Evolutionary conservation across 2,329 filamentous ascomycete genomes (phyloP).

Genomic region (Xylaria digitata): DNA sequence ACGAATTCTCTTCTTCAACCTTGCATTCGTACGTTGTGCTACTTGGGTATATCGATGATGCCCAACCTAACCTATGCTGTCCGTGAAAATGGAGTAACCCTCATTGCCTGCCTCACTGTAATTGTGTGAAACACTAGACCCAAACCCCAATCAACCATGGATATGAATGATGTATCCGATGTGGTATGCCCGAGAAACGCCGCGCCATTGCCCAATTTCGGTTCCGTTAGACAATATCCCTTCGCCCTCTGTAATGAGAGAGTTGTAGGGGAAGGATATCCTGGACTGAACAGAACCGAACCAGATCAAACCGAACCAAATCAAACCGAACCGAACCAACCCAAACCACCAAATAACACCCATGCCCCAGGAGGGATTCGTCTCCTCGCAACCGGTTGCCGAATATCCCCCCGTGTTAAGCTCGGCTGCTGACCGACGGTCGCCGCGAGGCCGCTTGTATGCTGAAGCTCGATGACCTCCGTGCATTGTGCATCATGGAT

Average conservation of each 20-base stretch:
- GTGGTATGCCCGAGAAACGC: constrained; percentile 31
- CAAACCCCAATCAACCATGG: constrained; percentile 5
- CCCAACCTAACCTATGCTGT: neutral
- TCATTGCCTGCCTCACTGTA: no score
- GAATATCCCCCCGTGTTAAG: constrained; percentile 46
- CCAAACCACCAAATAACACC: neutral
- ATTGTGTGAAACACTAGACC: neutral
- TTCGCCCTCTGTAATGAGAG: neutral
- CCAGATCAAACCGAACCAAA: neutral
- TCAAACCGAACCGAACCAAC: neutral
- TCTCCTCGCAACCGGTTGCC: neutral
- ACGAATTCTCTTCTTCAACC: neutral
- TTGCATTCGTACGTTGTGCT: neutral
- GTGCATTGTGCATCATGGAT: constrained; percentile 53
- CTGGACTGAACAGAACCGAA: neutral
- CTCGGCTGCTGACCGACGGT: constrained; percentile 61
- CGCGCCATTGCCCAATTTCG: constrained; percentile 19
- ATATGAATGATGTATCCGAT: constrained; percentile 8
- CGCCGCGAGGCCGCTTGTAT: constrained; percentile 57
- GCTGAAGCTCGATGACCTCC: constrained; percentile 61
- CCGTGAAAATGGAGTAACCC: neutral
- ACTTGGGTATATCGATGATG: neutral
- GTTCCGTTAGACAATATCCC: constrained; percentile 9
- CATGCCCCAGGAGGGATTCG: constrained; percentile 2
- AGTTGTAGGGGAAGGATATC: neutral